phyloP scores from a whole-genome alignment of 805 yeast genomes.

The Wickerhamomyces rabaulensis region DNA sequence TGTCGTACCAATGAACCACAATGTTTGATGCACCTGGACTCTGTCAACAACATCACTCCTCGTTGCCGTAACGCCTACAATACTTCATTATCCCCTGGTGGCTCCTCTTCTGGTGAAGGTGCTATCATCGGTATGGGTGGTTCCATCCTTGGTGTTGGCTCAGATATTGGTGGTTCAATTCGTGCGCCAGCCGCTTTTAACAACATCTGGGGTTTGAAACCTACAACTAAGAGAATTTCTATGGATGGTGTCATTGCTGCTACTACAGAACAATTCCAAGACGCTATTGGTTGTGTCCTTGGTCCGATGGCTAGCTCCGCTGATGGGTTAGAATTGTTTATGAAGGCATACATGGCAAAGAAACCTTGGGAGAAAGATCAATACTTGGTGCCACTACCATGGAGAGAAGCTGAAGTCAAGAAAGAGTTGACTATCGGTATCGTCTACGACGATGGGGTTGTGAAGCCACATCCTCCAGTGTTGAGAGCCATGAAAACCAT shows the following conservation, averaged over 20 bases:
- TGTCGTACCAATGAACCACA: conserved; percentile 68
- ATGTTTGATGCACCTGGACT: conserved; percentile 63
- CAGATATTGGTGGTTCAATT: conserved; percentile 71
- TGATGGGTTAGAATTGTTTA: conserved; percentile 64
- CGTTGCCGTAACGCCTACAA: conserved; percentile 56
- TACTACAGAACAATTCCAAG: conserved; percentile 27
- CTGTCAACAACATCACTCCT: conserved; percentile 55
- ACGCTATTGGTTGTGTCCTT: conserved; percentile 56
- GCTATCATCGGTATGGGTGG: conserved; percentile 55
- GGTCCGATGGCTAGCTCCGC: conserved; percentile 66
- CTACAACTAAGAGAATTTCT: conserved; percentile 51
- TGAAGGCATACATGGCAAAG: conserved; percentile 44
- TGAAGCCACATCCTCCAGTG: conserved; percentile 64
- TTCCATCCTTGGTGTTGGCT: conserved; percentile 59
- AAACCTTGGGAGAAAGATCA: conserved; percentile 55
- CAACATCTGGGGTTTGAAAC: conserved; percentile 59
- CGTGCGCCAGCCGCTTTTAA: conserved; percentile 64
- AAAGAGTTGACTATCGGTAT: conserved; percentile 54
- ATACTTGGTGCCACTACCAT: conserved; percentile 30
- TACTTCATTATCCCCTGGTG: conserved; percentile 56
- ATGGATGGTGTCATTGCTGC: conserved; percentile 15
- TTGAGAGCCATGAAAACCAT: conserved; percentile 49
- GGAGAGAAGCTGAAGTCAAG: conserved; percentile 31
- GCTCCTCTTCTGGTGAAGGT: conserved; percentile 75
- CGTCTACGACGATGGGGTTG: conserved; percentile 58